Evolutionary conservation across 768 basidiomycete genomes (phyloP), one percentile per base, ranked within the genome.

Genomic region (Termitomyces titanicus): DNA sequence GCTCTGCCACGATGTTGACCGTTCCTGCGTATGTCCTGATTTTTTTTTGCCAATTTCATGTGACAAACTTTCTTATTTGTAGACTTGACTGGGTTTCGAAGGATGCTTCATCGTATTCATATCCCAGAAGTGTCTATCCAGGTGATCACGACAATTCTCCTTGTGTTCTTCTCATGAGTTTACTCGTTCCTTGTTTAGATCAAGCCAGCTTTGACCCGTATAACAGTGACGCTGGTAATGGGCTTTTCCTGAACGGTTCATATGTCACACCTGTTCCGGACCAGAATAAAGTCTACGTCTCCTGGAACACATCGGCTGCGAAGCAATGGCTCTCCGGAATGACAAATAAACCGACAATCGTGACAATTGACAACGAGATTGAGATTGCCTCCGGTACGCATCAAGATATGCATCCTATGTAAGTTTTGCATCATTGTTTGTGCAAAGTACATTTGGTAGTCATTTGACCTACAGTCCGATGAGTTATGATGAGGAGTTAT

Each of bases 51-150:
- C 8, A 20, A 43, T 24, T 8, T 8, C 15, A 22, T 31, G 31
- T 44, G n/a, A 37, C 42, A 37, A 29, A 47, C 25, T 29, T 51
- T n/a, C n/a, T 3, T 35, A 35, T 18, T 29, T 37, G 17, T 52
- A 82, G 80, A 17, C 72, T 82, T 31, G 81, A 81, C 59, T 82
- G 81, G 81, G 81, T 82, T 3, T 66, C 81, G 1, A 82, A 82
- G 56, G 81, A 82, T 59, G 61, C 68, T 3, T 71, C 76, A 2
- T 82, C 81, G 1, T 82, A 81, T 54, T 81, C 80, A 2, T 82
- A 79, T 56, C 76, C 80, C 6, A 62, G 57, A 24, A 65, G 71
- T 0, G 49, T 71, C 6, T 81, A 79, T 61, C 76, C 80, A 27
- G 71, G 79, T 79, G 37, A 45, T 68, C 55, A 22, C 54, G 2